Evolutionary conservation across 2,329 filamentous ascomycete species (phyloP).

Genomic region (Cytospora schulzeri): DNA sequence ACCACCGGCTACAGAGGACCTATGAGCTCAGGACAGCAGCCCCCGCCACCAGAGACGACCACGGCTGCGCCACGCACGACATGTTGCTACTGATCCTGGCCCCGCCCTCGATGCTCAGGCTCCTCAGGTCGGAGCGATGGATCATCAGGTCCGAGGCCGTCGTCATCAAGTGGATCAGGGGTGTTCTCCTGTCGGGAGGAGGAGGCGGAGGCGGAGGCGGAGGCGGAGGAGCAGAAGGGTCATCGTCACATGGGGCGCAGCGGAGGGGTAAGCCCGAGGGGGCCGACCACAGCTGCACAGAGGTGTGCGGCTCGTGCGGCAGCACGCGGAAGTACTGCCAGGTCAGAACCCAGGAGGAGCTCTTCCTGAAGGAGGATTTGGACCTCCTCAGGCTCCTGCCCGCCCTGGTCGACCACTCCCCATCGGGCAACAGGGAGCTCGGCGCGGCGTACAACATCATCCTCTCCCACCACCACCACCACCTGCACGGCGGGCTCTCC

Average conservation of each 20-base stretch:
- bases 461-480: slow-evolving; percentile 42
- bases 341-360: neutral
- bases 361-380: slow-evolving; percentile 2
- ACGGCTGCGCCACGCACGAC: slow-evolving; percentile 32
- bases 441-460: slow-evolving; percentile 49
- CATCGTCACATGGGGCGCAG: neutral
- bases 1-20: slow-evolving; percentile 41
- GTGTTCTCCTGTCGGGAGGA: slow-evolving; percentile 19
- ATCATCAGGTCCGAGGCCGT: slow-evolving; percentile 48
- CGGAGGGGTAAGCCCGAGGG: neutral
- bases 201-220: too few relatives aligned
- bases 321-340: neutral
- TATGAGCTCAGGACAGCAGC: slow-evolving; percentile 44
- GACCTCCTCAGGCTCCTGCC: slow-evolving; percentile 43
- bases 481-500: slow-evolving; percentile 40
- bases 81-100: slow-evolving; percentile 46
- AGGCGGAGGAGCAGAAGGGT: too few relatives aligned
- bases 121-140: slow-evolving; percentile 51
- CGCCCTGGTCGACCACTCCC: slow-evolving; percentile 43
- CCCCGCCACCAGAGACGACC: slow-evolving; percentile 28
- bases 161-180: slow-evolving; percentile 48
- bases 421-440: slow-evolving; percentile 31
- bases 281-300: neutral
- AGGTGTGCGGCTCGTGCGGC: neutral
- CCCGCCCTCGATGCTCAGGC: slow-evolving; percentile 44